These are phyloP conservation scores for Eimeria sp. DNA, from an alignment of 169 alveolate species.

Conservation along the genomic window DNA sequence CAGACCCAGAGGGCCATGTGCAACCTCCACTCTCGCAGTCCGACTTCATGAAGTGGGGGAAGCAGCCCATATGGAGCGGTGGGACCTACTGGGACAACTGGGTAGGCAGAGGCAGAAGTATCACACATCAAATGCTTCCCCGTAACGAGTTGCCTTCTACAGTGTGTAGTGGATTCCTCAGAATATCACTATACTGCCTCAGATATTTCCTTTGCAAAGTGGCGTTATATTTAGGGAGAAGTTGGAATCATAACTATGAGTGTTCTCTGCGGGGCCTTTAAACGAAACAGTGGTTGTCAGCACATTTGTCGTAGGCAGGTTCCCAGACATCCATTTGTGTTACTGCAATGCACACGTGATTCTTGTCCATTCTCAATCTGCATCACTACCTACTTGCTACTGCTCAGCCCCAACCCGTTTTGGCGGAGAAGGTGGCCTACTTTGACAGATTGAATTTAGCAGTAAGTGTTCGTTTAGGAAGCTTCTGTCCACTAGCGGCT, in stretches of 20 bases:
- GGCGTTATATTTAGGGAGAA: not conserved
- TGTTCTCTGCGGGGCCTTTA: too few relatives aligned
- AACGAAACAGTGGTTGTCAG: too few relatives aligned
- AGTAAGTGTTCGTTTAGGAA: not conserved
- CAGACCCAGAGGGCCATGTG: constrained; percentile 83
- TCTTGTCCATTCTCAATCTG: not conserved
- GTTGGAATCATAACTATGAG: too few relatives aligned
- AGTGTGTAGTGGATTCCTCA: not conserved
- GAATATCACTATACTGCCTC: not conserved
- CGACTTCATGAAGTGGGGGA: constrained; percentile 87
- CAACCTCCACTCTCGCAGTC: constrained; percentile 89
- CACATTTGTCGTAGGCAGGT: not conserved
- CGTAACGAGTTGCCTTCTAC: not conserved
- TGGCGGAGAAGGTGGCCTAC: constrained; percentile 79
- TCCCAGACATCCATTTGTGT: too few relatives aligned
- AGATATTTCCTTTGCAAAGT: not conserved
- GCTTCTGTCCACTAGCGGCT: not conserved
- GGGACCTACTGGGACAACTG: constrained; percentile 91
- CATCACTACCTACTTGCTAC: not conserved
- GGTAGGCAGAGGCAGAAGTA: constrained; percentile 40
- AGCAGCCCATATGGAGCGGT: constrained; percentile 93
- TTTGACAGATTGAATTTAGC: constrained; percentile 36
- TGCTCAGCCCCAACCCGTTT: constrained; percentile 82
- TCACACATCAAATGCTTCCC: not conserved
- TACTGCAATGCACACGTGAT: not conserved